Conservation (phyloP, 2,329 filamentous ascomycete species). For the Diaporthe batatas region DNA sequence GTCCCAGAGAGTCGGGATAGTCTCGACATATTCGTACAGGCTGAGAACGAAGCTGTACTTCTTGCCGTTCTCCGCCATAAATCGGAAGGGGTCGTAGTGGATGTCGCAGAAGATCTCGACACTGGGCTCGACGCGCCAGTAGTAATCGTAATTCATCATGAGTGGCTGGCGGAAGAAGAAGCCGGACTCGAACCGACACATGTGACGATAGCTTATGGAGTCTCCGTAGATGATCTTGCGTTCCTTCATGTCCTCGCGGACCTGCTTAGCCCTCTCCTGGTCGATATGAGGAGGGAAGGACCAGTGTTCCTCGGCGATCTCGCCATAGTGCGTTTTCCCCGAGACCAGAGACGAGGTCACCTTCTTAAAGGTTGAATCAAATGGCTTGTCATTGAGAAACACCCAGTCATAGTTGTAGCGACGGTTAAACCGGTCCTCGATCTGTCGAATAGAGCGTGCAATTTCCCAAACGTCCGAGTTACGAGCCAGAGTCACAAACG, state of each 20-base stretch:
- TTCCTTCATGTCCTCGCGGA: conserved; percentile 93
- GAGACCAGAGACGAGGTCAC: conserved; percentile 91
- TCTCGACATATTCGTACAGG: conserved; percentile 96
- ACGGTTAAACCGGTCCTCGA: conserved; percentile 98
- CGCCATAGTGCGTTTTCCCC: conserved; percentile 90
- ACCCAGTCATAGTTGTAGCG: conserved; percentile 99
- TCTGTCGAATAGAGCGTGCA: conserved; percentile 91
- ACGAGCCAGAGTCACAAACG: conserved; percentile 94
- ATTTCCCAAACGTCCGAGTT: conserved; percentile 98
- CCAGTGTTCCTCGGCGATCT: conserved; percentile 94
- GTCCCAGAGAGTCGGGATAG: conserved; percentile 95
- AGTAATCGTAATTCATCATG: conserved; percentile 98
- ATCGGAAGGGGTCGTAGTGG: conserved; percentile 95
- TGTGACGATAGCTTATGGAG: conserved; percentile 96
- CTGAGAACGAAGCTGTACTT: conserved; percentile 98
- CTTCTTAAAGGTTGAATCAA: conserved; percentile 93
- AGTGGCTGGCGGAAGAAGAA: conserved; percentile 98
- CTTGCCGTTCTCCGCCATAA: conserved; percentile 95
- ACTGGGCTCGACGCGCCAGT: conserved; percentile 98
- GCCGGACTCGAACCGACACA: conserved; percentile 99
- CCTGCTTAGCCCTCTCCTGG: conserved; percentile 89
- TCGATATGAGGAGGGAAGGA: conserved; percentile 97
- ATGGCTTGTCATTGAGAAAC: conserved; percentile 96
- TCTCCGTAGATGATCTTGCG: conserved; percentile 99
- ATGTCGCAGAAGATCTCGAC: conserved; percentile 97